Conservation (phyloP, 2,329 filamentous ascomycete species). For the Pseudophaeomoniella oleicola region DNA sequence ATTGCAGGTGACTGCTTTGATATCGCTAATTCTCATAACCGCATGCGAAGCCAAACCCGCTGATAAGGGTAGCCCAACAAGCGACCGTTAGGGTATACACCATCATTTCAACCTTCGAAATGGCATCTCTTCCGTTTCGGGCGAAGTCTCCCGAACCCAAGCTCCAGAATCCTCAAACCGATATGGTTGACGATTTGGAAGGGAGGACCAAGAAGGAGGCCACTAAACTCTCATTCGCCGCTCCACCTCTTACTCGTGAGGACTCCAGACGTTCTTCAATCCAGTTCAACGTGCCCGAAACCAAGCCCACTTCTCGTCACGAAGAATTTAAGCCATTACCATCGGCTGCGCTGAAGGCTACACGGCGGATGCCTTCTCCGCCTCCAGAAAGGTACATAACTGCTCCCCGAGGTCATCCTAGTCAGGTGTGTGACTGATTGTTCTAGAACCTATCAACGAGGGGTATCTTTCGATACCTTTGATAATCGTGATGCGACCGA, state of each 20-base stretch:
- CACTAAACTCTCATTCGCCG: conserved; percentile 5
- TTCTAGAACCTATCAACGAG: conserved; percentile 46
- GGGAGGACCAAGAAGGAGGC: conserved; percentile 11
- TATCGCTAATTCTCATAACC: background rate
- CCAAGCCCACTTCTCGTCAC: conserved; percentile 8
- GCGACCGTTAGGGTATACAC: background rate
- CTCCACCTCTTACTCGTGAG: conserved; percentile 2
- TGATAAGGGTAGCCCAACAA: background rate
- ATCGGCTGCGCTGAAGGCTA: conserved; percentile 4
- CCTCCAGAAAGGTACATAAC: conserved; percentile 21
- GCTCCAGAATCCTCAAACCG: conserved; percentile 6
- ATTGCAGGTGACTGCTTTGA: background rate
- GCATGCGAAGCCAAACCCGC: background rate
- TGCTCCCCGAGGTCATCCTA: conserved; percentile 8
- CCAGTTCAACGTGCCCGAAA: conserved; percentile 12
- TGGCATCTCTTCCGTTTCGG: background rate
- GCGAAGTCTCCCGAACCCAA: background rate
- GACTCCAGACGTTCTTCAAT: conserved; percentile 11
- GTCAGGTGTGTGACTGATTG: conserved; percentile 6
- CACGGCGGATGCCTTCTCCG: conserved; percentile 18
- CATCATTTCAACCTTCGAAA: background rate
- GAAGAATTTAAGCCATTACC: background rate
- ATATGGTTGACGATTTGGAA: conserved; percentile 4
- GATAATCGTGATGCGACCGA: conserved; percentile 51
- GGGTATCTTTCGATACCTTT: conserved; percentile 64